Evolutionary conservation across 192 early-diverging fungal genomes (phyloP), one percentile per base, ranked within the genome.

Genomic region (Coemansia asiatica): DNA sequence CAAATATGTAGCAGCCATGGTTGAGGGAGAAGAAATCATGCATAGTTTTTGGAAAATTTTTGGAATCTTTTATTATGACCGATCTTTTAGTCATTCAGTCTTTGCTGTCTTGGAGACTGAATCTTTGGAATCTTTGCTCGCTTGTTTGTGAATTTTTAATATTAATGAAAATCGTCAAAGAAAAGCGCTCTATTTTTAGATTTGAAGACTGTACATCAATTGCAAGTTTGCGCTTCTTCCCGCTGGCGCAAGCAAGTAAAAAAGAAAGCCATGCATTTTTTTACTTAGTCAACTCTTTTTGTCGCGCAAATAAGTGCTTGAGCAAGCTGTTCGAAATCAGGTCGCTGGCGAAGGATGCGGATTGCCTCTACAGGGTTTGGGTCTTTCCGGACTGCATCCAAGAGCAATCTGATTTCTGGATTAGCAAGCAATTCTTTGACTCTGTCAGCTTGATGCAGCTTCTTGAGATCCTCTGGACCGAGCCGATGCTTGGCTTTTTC

Each of bases 241-340:
- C n/a, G n/a, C n/a, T n/a, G n/a, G n/a, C n/a, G 33, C 19, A 49
- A 50, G 22, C 26, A 7, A 49, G 18, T 35, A 47, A 26, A 63
- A 9, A 18, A 10, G 27, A 1, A 18, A 10, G 27, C 1, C 49
- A 13, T 50, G 16, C 47, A 50, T 12, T 18, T 16, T 50, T 38
- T 0, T 28, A 18, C 33, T 26, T 44, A n/a, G n/a, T n/a, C n/a
- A n/a, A n/a, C n/a, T 22, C 48, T 29, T 23, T 60, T 23, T 23
- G 79, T 75, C 2, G 78, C 72, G 7, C 56, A 40, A 25, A 80
- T 61, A 29, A 81, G 63, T 36, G 69, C 79, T 53, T 72, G 79
- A 18, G 46, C 79, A 10, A 81, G 67, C 27, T 56, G 47, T 53
- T 81, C 79, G 23, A 81, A 81, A 16, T 72, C 79, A 1, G 79